A percentile compares a stretch with the other conserved stretches of the same genome.
Evolutionary conservation across 176 grass and related monocot species (phyloP).

Genomic region (Phragmites australis): DNA sequence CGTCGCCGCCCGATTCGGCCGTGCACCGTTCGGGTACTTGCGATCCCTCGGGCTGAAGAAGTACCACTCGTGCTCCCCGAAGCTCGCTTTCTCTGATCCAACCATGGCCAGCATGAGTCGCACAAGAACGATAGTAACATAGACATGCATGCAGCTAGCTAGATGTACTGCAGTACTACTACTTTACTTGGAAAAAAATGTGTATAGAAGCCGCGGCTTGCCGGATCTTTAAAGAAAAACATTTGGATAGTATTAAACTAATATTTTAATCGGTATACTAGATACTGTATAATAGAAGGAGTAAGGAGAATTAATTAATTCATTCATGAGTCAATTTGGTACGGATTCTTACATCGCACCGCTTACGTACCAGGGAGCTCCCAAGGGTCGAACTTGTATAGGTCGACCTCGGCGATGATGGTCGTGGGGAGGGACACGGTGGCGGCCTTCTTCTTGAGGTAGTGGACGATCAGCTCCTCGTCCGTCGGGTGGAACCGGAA

Average conservation of each 20-base stretch:
- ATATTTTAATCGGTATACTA: neutral
- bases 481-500: conserved; percentile 98
- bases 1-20: conserved; percentile 83
- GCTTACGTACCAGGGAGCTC: conserved; percentile 72
- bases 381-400: conserved; percentile 98
- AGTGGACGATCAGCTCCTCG: conserved; percentile 94
- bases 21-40: conserved; percentile 89
- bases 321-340: neutral
- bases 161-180: neutral
- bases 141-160: neutral
- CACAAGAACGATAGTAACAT: neutral
- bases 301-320: neutral
- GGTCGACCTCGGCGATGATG: conserved; percentile 93
- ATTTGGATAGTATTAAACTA: neutral
- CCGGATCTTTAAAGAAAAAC: too few relatives aligned
- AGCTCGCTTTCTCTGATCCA: conserved; percentile 72
- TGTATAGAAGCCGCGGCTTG: too few relatives aligned
- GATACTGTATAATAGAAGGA: neutral
- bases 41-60: conserved; percentile 97
- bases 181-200: neutral
- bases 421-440: conserved; percentile 69
- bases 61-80: conserved; percentile 93
- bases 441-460: conserved; percentile 87
- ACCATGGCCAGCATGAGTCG: neutral
- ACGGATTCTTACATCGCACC: neutral